Conservation (phyloP, 441 rosid species). For the Pelargonium cotyledonis region DNA sequence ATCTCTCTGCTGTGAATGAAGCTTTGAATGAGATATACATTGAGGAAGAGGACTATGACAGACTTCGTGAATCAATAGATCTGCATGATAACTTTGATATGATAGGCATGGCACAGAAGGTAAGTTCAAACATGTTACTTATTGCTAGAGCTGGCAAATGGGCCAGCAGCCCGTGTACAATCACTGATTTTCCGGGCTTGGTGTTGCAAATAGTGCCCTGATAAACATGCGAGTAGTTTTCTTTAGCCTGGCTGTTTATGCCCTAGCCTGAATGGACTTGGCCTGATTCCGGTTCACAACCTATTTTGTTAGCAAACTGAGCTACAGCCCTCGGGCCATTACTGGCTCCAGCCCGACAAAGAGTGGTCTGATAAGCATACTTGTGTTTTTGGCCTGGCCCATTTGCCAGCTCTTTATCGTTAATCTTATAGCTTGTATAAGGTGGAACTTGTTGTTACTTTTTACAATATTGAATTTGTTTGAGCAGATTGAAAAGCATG, state of each 20-base stretch:
- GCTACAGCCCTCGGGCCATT: no score
- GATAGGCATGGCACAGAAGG: constrained; percentile 30
- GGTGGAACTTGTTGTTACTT: background rate
- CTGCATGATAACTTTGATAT: constrained; percentile 28
- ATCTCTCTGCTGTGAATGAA: constrained; percentile 91
- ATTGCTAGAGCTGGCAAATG: no score
- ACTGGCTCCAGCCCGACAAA: no score
- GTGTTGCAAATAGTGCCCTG: no score
- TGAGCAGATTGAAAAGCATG: constrained; percentile 89
- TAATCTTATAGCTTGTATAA: constrained; percentile 28
- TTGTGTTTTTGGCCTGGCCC: constrained; percentile 35
- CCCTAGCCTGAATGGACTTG: no score
- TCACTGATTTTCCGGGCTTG: no score
- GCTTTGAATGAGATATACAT: constrained; percentile 35
- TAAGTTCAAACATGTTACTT: background rate
- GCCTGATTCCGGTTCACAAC: no score
- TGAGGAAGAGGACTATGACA: constrained; percentile 94
- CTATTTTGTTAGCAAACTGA: no score
- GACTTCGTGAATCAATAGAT: constrained; percentile 72
- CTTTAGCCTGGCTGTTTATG: no score
- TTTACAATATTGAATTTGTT: background rate
- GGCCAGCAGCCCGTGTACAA: constrained; percentile 26
- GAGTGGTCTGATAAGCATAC: constrained; percentile 26
- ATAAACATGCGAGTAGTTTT: no score
- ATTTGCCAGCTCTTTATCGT: no score